A percentile compares a stretch with the other conserved stretches of the same genome.
Conservation (phyloP, 2,329 filamentous ascomycete species). For the Cordyceps cicadae region DNA sequence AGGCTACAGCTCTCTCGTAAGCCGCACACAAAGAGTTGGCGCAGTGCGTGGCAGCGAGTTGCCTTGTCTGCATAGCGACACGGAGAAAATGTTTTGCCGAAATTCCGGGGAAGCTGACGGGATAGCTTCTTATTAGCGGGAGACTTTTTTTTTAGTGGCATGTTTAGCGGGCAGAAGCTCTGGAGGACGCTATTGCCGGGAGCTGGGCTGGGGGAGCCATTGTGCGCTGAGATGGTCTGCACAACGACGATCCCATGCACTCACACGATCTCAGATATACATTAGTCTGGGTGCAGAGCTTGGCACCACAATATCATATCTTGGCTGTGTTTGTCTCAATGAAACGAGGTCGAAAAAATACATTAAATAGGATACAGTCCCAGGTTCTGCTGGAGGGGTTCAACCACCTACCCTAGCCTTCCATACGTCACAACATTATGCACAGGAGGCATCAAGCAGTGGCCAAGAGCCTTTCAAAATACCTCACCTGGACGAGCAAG, state of each 20-base stretch:
- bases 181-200: not conserved
- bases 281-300: not conserved
- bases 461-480: not conserved
- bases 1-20: conserved; percentile 21
- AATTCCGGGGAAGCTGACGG: conserved; percentile 5
- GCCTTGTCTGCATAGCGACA: not conserved
- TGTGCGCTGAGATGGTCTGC: not conserved
- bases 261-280: not conserved
- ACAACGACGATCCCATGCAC: not conserved
- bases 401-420: not conserved
- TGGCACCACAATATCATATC: not conserved
- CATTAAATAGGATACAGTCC: too few relatives aligned
- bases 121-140: not conserved
- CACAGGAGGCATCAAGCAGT: not conserved
- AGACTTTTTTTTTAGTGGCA: not conserved
- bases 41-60: conserved; percentile 10
- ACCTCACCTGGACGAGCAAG: too few relatives aligned
- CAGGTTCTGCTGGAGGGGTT: too few relatives aligned
- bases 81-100: conserved; percentile 16
- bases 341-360: not conserved
- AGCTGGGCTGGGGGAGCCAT: too few relatives aligned
- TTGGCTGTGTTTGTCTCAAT: not conserved
- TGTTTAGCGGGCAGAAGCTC: not conserved
- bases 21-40: conserved; percentile 9
- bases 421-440: not conserved